Evolutionary conservation across 1,284 basidiomycete genomes (phyloP).

Genomic region (Veloboletus limbatus): DNA sequence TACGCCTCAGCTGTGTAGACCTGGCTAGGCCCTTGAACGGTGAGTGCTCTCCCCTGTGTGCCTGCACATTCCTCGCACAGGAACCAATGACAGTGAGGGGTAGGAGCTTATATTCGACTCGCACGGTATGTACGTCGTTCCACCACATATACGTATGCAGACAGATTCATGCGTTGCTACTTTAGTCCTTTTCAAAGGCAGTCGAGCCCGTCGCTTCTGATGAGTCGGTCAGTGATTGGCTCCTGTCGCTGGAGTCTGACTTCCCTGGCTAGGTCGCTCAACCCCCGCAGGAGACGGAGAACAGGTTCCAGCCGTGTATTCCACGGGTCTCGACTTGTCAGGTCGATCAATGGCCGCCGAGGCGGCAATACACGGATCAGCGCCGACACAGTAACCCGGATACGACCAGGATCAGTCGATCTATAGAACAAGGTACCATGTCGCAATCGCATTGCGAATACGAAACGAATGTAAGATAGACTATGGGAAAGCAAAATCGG

Average conservation of each 20-base stretch:
- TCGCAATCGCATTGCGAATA: not conserved
- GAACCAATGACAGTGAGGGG: too few relatives aligned
- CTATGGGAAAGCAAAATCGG: not conserved
- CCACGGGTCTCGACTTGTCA: not conserved
- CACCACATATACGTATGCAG: too few relatives aligned
- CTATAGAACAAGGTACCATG: too few relatives aligned
- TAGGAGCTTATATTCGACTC: too few relatives aligned
- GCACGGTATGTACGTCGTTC: too few relatives aligned
- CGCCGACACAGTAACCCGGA: not conserved
- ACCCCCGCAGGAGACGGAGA: not conserved
- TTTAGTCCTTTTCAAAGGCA: too few relatives aligned
- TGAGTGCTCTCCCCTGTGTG: not conserved
- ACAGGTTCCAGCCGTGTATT: not conserved
- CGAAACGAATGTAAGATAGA: not conserved
- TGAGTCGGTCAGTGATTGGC: not conserved
- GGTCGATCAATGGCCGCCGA: conserved; percentile 5
- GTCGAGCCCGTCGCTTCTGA: too few relatives aligned
- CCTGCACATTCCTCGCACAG: not conserved
- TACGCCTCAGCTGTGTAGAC: not conserved
- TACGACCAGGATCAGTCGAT: too few relatives aligned
- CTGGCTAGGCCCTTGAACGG: too few relatives aligned
- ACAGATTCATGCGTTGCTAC: too few relatives aligned
- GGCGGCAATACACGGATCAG: too few relatives aligned
- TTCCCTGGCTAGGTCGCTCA: not conserved
- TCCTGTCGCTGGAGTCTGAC: too few relatives aligned